These are phyloP conservation scores for Hyphodiscus sp. DNA, from an alignment of 2,329 filamentous ascomycete species.

Conservation along the genomic window DNA sequence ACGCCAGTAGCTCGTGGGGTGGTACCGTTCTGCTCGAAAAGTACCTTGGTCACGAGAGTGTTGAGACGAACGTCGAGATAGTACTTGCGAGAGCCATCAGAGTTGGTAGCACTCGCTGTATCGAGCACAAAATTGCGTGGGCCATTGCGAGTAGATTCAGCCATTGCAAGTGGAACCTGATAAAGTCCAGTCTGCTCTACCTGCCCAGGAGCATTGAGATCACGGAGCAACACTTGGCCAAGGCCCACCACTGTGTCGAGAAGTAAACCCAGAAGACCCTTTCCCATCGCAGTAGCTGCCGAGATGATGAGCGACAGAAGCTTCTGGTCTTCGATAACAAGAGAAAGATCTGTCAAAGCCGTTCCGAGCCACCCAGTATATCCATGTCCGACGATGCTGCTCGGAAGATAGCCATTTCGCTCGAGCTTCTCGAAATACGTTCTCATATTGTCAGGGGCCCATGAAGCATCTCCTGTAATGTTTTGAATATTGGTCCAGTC, in stretches of 20 bases:
- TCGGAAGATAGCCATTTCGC: conserved; percentile 9
- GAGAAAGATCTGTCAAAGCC: conserved; percentile 2
- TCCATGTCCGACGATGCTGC: conserved; percentile 10
- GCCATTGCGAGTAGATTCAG: conserved; percentile 14
- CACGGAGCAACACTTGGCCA: conserved; percentile 1
- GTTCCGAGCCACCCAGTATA: conserved; percentile 25
- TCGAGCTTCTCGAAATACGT: conserved; percentile 18
- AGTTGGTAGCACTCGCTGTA: conserved; percentile 12
- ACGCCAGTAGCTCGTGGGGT: conserved; percentile 35
- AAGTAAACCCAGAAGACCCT: neutral
- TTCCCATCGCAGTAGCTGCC: conserved; percentile 6
- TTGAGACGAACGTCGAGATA: conserved; percentile 17
- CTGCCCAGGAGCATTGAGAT: conserved; percentile 11
- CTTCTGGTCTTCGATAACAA: conserved; percentile 14
- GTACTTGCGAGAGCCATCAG: conserved; percentile 18
- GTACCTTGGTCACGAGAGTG: conserved; percentile 35
- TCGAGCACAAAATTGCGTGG: conserved; percentile 17
- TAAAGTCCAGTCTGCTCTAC: conserved; percentile 14
- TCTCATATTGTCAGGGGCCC: conserved; percentile 19
- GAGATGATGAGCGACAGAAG: conserved; percentile 8
- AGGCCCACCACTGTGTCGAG: neutral
- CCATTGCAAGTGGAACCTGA: conserved; percentile 19
- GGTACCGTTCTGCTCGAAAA: conserved; percentile 29
- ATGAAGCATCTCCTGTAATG: conserved; percentile 22
- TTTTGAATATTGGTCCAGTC: conserved; percentile 20